A percentile compares a stretch with the other conserved stretches of the same genome.
phyloP scores from a whole-genome alignment of 257 asterid species.

The Solanum pennellii region DNA sequence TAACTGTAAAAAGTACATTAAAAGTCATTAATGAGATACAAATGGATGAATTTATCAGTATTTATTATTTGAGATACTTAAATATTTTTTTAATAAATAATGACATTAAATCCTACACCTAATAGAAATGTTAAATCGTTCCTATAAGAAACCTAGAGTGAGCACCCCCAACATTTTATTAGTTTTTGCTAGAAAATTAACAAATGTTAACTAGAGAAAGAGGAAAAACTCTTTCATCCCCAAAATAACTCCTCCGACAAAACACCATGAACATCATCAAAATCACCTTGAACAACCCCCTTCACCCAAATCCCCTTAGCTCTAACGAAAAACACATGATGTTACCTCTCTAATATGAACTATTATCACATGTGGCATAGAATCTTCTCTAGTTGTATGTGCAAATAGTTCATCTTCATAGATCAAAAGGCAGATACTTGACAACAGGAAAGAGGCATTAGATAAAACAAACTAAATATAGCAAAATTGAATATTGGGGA shows the following conservation, averaged over 20 bases:
- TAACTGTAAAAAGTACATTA: too few relatives aligned
- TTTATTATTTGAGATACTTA: too few relatives aligned
- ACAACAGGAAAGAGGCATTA: neutral
- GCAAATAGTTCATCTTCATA: too few relatives aligned
- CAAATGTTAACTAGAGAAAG: neutral
- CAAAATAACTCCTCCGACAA: neutral
- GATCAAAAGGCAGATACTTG: neutral
- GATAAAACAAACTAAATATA: neutral
- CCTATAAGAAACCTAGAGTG: neutral
- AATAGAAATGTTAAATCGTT: neutral
- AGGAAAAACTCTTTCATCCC: neutral
- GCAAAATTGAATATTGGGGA: neutral
- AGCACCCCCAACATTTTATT: neutral
- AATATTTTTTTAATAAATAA: too few relatives aligned
- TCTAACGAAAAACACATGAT: neutral
- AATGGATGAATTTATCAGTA: too few relatives aligned
- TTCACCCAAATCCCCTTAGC: neutral
- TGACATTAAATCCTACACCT: neutral
- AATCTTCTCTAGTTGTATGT: neutral
- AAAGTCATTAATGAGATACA: neutral
- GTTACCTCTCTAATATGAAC: neutral
- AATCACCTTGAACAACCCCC: neutral
- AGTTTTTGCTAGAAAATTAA: neutral
- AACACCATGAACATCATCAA: neutral
- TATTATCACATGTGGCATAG: rapidly evolving